These are phyloP conservation scores for Solanum piurae DNA, from an alignment of 257 asterid genomes.

Conservation along the genomic window DNA sequence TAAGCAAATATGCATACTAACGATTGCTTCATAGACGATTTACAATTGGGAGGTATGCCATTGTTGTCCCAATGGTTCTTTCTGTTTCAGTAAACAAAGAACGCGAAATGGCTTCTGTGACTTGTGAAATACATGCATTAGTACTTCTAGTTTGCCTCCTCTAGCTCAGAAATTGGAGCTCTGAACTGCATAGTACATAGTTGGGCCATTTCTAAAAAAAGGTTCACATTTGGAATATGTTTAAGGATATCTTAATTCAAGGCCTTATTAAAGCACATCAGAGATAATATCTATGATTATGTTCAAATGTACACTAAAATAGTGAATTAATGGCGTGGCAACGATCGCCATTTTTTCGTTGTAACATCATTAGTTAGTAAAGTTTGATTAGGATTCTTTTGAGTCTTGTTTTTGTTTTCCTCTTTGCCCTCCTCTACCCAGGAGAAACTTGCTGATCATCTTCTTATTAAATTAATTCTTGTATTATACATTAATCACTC, in stretches of 20 bases:
- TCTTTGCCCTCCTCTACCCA: not conserved
- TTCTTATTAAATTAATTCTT: constrained; percentile 13
- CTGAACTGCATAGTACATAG: constrained; percentile 18
- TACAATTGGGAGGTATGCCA: constrained; percentile 14
- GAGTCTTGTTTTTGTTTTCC: constrained; percentile 11
- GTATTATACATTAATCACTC: constrained; percentile 25
- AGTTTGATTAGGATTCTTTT: constrained; percentile 19
- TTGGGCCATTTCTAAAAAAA: constrained; percentile 14
- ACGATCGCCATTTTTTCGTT: constrained; percentile 1
- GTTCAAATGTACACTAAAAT: constrained; percentile 15
- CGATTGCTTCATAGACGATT: constrained; percentile 12
- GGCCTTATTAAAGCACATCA: constrained; percentile 16
- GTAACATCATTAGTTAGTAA: constrained; percentile 24
- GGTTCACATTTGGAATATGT: constrained; percentile 16
- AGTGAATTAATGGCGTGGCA: constrained; percentile 19
- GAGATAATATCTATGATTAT: constrained; percentile 28
- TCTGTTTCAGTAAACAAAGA: not conserved
- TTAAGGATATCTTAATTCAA: constrained; percentile 19
- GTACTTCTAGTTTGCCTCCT: not conserved
- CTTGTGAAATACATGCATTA: constrained; percentile 20
- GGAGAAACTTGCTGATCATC: constrained; percentile 3
- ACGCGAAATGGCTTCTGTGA: constrained; percentile 28
- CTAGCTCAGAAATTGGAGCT: constrained; percentile 17
- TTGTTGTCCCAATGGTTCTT: constrained; percentile 8
- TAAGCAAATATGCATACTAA: constrained; percentile 2